phyloP scores from a whole-genome alignment of 495 filamentous ascomycete species.

The Lasiosphaeria miniovina region DNA sequence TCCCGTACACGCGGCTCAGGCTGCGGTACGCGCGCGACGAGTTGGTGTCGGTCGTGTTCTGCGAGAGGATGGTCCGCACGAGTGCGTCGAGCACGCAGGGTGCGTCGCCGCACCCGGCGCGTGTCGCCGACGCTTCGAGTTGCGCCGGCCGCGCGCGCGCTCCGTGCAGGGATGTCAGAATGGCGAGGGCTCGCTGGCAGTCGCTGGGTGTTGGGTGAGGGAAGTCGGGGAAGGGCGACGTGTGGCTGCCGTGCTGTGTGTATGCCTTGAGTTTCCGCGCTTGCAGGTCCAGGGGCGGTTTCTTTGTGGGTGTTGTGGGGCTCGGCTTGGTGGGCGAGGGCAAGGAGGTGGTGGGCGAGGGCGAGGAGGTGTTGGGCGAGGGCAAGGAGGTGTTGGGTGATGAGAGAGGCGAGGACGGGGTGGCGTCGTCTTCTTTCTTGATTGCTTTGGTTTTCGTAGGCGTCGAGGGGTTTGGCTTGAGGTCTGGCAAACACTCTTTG shows the following conservation, averaged over 20 bases:
- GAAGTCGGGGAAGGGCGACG: constrained; percentile 67
- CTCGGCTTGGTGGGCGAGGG: background rate
- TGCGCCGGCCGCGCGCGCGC: constrained; percentile 57
- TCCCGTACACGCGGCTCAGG: constrained; percentile 69
- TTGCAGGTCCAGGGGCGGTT: background rate
- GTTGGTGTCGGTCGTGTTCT: constrained; percentile 66
- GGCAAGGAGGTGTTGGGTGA: background rate
- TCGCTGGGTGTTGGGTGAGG: constrained; percentile 65
- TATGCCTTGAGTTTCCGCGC: constrained; percentile 31
- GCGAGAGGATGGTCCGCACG: constrained; percentile 72
- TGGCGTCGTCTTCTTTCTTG: background rate
- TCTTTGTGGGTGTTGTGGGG: too few relatives aligned
- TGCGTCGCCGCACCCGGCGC: constrained; percentile 81
- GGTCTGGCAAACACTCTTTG: background rate
- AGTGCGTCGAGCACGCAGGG: constrained; percentile 84
- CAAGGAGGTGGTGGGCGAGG: background rate
- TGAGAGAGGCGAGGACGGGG: background rate
- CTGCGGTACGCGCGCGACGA: constrained; percentile 66
- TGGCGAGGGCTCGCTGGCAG: constrained; percentile 62
- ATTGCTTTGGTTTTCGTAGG: background rate
- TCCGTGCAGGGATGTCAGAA: constrained; percentile 67
- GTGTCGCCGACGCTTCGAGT: constrained; percentile 60
- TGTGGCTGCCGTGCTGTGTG: constrained; percentile 21
- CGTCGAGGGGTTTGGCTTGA: background rate
- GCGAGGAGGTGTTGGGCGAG: background rate